phyloP scores from a whole-genome alignment of 1,139 yeast genomes.

The Yamadazyma jaroonii region DNA sequence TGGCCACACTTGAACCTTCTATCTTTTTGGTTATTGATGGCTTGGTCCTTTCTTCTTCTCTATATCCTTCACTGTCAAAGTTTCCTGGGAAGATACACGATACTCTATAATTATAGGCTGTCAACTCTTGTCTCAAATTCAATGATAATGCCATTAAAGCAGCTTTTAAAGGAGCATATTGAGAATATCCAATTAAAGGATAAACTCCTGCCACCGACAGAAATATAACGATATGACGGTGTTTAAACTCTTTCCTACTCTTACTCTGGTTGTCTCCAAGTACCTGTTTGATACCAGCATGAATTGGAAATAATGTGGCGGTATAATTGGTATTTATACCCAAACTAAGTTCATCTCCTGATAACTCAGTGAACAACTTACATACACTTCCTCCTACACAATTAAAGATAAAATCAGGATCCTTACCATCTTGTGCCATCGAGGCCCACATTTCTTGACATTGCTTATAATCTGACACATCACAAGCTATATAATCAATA shows the following conservation, averaged over 20 bases:
- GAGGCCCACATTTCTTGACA: slow-evolving; percentile 40
- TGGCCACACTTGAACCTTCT: slow-evolving; percentile 81
- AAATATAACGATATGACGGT: slow-evolving; percentile 67
- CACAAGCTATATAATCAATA: slow-evolving; percentile 56
- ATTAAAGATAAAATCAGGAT: slow-evolving; percentile 74
- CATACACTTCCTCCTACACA: slow-evolving; percentile 90
- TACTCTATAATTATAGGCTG: slow-evolving; percentile 61
- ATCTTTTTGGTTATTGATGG: slow-evolving; percentile 79
- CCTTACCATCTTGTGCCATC: slow-evolving; percentile 18
- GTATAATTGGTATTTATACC: slow-evolving; percentile 72
- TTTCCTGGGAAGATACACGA: slow-evolving; percentile 81
- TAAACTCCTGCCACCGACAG: slow-evolving; percentile 81
- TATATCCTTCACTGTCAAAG: slow-evolving; percentile 84
- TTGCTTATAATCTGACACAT: slow-evolving; percentile 56
- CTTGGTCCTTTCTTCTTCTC: slow-evolving; percentile 76
- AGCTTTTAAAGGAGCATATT: slow-evolving; percentile 86
- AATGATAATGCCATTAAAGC: slow-evolving; percentile 77
- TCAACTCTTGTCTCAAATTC: slow-evolving; percentile 76
- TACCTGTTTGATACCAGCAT: slow-evolving; percentile 51
- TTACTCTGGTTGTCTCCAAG: slow-evolving; percentile 10
- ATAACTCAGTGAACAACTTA: slow-evolving; percentile 69
- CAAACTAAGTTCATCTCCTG: slow-evolving; percentile 51
- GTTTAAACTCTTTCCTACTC: slow-evolving; percentile 18
- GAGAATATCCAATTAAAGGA: slow-evolving; percentile 88
- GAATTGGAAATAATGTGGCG: slow-evolving; percentile 71